A percentile compares a stretch with the other conserved stretches of the same genome.
Conservation (phyloP, 192 early-diverging fungal genomes). For the Pilaira anomala region DNA sequence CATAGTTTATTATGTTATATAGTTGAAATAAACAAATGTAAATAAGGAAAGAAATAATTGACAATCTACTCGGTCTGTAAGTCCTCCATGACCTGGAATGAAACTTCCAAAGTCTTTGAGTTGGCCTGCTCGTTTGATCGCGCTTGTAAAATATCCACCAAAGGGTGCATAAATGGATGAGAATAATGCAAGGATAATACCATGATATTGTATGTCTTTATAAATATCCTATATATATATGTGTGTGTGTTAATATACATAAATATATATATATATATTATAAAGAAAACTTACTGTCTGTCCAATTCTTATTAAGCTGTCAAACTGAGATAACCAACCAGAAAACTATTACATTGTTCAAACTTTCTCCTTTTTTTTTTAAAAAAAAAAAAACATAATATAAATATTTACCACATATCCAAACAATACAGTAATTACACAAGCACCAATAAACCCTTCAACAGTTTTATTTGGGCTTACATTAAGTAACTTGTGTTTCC, state of each 20-base stretch:
- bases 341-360: too few relatives aligned
- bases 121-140: constrained; percentile 92
- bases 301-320: too few relatives aligned
- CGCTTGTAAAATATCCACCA: constrained; percentile 95
- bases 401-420: constrained; percentile 10
- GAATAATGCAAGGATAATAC: constrained; percentile 81
- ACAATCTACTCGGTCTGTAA: constrained; percentile 96
- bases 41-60: constrained; percentile 96
- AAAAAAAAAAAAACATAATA: too few relatives aligned
- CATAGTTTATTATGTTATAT: background rate
- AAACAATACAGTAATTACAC: constrained; percentile 15
- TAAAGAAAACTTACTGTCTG: too few relatives aligned
- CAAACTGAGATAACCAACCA: too few relatives aligned
- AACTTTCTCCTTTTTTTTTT: too few relatives aligned
- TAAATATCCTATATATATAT: background rate
- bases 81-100: constrained; percentile 96
- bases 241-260: too few relatives aligned
- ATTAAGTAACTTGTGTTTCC: background rate
- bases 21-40: constrained; percentile 76
- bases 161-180: constrained; percentile 93
- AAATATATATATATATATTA: too few relatives aligned
- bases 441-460: constrained; percentile 27
- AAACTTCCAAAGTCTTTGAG: constrained; percentile 95
- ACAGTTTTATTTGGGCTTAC: constrained; percentile 28
- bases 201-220: constrained; percentile 67